Evolutionary conservation across 345 rosid species (phyloP).

Genomic region (Moricandia arvensis): DNA sequence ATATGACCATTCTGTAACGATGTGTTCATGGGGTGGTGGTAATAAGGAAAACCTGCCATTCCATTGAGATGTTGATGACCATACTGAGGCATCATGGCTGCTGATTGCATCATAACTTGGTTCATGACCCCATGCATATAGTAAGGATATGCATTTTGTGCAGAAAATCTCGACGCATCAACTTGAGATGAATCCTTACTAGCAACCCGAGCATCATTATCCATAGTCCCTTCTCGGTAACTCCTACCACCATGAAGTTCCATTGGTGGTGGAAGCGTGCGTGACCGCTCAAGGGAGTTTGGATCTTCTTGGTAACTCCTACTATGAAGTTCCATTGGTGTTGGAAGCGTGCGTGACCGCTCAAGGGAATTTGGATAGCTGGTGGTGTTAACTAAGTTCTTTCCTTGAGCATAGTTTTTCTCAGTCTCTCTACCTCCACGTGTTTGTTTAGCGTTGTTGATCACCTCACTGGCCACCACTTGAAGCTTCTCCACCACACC

Average conservation of each 20-base stretch:
- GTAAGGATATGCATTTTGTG: conserved; percentile 60
- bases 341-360: conserved; percentile 26
- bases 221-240: conserved; percentile 42
- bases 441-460: conserved; percentile 21
- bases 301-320: conserved; percentile 23
- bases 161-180: conserved; percentile 48
- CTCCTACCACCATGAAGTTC: conserved; percentile 44
- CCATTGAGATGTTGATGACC: conserved; percentile 65
- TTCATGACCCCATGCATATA: conserved; percentile 72
- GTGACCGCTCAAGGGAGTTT: conserved; percentile 31
- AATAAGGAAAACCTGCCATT: conserved; percentile 57
- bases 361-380: background rate
- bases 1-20: conserved; percentile 67
- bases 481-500: conserved; percentile 25
- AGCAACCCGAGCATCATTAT: conserved; percentile 36
- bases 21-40: conserved; percentile 64
- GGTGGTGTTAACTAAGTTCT: conserved; percentile 17
- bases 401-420: conserved; percentile 21
- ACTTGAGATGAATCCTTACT: conserved; percentile 47
- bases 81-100: conserved; percentile 62
- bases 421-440: conserved; percentile 18
- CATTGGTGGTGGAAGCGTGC: conserved; percentile 52
- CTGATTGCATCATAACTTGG: conserved; percentile 71
- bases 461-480: conserved; percentile 25
- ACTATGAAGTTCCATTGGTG: conserved; percentile 50